Conservation (phyloP, 2,329 filamentous ascomycete species). For the Nemania abortiva region DNA sequence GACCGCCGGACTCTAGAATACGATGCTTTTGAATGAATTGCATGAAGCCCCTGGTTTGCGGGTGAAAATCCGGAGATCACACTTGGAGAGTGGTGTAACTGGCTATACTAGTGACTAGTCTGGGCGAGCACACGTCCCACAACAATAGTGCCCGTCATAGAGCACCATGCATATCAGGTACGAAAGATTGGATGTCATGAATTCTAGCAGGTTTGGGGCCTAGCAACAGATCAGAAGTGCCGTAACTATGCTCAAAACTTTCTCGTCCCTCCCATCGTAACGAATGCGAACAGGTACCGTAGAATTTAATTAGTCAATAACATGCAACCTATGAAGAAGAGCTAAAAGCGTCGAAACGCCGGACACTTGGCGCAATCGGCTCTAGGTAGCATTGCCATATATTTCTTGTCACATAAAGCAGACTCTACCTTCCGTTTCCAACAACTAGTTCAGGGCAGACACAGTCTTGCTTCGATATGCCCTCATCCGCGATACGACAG, state of each 20-base stretch:
- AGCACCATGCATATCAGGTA: too few relatives aligned
- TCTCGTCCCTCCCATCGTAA: not conserved
- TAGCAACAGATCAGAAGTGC: not conserved
- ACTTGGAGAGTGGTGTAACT: not conserved
- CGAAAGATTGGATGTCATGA: too few relatives aligned
- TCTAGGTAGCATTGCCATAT: not conserved
- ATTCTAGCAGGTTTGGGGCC: not conserved
- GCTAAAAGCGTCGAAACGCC: not conserved
- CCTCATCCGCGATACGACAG: not conserved
- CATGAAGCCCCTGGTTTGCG: slow-evolving; percentile 1
- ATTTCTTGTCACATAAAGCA: not conserved
- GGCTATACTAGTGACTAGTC: too few relatives aligned
- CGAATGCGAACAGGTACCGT: not conserved
- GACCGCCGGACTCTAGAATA: not conserved
- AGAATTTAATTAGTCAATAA: not conserved
- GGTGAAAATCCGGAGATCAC: slow-evolving; percentile 19
- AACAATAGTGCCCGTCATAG: not conserved
- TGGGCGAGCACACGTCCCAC: not conserved
- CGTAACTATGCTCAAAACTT: not conserved
- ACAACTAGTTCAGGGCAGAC: not conserved
- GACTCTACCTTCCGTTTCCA: not conserved
- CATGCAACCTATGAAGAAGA: not conserved
- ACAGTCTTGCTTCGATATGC: not conserved
- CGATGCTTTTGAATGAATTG: not conserved
- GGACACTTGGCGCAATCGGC: not conserved